Conservation (phyloP, 345 rosid species). For the Pelargonium nanum region DNA sequence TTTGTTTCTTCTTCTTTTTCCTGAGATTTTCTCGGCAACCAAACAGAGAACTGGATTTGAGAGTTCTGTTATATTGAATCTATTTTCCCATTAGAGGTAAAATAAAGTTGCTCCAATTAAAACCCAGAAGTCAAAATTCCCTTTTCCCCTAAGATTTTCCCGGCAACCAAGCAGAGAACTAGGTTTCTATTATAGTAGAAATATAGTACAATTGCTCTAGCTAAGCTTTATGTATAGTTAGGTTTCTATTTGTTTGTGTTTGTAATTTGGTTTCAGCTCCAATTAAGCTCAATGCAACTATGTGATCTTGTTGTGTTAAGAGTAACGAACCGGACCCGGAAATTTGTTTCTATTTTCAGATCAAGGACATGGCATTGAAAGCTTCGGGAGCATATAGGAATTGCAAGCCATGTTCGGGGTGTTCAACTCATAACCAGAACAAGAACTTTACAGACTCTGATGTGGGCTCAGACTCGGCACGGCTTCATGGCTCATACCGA, state of each 20-base stretch:
- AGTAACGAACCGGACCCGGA: too few relatives aligned
- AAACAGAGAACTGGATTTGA: too few relatives aligned
- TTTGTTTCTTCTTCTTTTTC: background rate
- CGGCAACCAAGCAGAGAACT: constrained; percentile 1
- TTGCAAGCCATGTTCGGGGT: constrained; percentile 83
- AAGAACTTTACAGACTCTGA: constrained; percentile 49
- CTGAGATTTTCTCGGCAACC: background rate
- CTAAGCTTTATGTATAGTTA: too few relatives aligned
- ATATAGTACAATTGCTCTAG: too few relatives aligned
- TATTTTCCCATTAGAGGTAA: background rate
- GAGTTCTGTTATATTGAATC: too few relatives aligned
- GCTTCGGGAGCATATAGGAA: constrained; percentile 85
- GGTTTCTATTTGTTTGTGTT: background rate
- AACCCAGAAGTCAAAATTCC: background rate
- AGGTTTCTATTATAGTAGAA: background rate
- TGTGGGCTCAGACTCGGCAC: constrained; percentile 51
- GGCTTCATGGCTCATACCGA: constrained; percentile 58
- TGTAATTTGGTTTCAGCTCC: background rate
- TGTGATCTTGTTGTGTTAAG: background rate
- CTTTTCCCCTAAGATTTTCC: background rate
- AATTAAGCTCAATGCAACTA: background rate
- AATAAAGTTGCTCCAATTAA: background rate
- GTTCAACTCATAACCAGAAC: constrained; percentile 43
- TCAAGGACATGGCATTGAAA: constrained; percentile 88
- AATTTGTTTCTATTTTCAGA: constrained; percentile 27